A percentile compares a stretch with the other conserved stretches of the same genome.
These are phyloP conservation scores for Rhodotorula kratochvilovae DNA, from an alignment of 768 basidiomycete genomes.

Conservation along the genomic window DNA sequence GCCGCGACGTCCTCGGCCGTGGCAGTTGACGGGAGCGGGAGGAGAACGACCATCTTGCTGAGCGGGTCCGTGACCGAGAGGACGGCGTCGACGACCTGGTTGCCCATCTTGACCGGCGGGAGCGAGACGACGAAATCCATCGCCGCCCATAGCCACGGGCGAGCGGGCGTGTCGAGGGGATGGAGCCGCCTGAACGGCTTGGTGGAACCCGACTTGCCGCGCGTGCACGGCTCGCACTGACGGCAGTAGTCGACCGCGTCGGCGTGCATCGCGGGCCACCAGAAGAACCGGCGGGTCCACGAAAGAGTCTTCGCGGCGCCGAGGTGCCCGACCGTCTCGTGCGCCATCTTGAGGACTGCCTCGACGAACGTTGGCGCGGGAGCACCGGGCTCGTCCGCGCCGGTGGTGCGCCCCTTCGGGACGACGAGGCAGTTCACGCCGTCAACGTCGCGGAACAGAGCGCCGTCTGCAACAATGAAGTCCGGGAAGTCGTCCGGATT, in stretches of 20 bases:
- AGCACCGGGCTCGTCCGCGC: not conserved
- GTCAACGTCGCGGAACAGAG: not conserved
- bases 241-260: slow-evolving; percentile 2
- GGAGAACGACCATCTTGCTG: not conserved
- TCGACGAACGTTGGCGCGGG: not conserved
- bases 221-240: slow-evolving; percentile 10
- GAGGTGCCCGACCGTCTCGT: slow-evolving; percentile 1
- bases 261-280: slow-evolving; percentile 5
- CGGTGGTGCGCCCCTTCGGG: not conserved
- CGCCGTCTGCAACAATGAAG: not conserved
- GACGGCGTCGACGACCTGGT: not conserved
- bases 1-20: slow-evolving; percentile 48
- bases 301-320: slow-evolving; percentile 3
- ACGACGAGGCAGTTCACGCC: not conserved
- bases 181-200: slow-evolving; percentile 13
- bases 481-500: not conserved
- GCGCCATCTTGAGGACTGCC: not conserved
- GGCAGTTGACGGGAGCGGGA: slow-evolving; percentile 5
- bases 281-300: slow-evolving; percentile 1
- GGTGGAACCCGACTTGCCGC: not conserved
- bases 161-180: not conserved
- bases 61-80: slow-evolving; percentile 4
- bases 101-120: not conserved
- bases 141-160: not conserved
- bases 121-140: slow-evolving; percentile 20